Conservation (phyloP, 805 yeast genomes). For the Kazachstania psychrophila region DNA sequence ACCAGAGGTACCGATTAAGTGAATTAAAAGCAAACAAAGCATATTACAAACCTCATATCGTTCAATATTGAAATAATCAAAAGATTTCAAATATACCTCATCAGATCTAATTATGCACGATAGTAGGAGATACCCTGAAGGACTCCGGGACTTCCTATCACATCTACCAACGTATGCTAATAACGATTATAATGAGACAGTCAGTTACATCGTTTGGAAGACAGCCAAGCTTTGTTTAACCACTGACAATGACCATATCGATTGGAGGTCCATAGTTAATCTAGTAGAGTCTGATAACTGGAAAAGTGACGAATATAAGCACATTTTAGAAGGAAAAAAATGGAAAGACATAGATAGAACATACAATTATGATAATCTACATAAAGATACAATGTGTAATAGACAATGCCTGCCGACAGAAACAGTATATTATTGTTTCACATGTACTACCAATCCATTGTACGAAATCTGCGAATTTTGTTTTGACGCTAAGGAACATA, state of each 20-base stretch:
- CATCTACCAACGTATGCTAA: slow-evolving; percentile 20
- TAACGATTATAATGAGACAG: slow-evolving; percentile 19
- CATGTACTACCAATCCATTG: slow-evolving; percentile 26
- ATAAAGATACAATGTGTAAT: slow-evolving; percentile 21
- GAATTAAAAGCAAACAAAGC: too few species aligned
- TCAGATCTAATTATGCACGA: neutral
- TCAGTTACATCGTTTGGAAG: slow-evolving; percentile 25
- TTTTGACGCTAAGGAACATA: slow-evolving; percentile 58
- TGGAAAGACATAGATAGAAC: slow-evolving; percentile 12
- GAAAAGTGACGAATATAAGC: slow-evolving; percentile 14
- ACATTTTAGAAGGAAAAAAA: slow-evolving; percentile 6
- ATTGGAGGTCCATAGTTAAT: slow-evolving; percentile 18
- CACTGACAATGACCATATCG: slow-evolving; percentile 9
- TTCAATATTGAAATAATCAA: too few species aligned
- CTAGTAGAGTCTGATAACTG: slow-evolving; percentile 15
- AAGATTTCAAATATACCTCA: too few species aligned
- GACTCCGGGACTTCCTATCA: slow-evolving; percentile 21
- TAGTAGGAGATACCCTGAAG: slow-evolving; percentile 7
- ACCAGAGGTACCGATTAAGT: too few species aligned
- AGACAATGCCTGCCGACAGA: slow-evolving; percentile 23
- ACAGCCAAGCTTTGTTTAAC: slow-evolving; percentile 12
- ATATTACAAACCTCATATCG: too few species aligned
- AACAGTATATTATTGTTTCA: slow-evolving; percentile 27
- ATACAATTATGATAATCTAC: slow-evolving; percentile 8
- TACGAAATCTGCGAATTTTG: slow-evolving; percentile 59